phyloP scores from a whole-genome alignment of 805 yeast species.

The Brettanomyces sp. region DNA sequence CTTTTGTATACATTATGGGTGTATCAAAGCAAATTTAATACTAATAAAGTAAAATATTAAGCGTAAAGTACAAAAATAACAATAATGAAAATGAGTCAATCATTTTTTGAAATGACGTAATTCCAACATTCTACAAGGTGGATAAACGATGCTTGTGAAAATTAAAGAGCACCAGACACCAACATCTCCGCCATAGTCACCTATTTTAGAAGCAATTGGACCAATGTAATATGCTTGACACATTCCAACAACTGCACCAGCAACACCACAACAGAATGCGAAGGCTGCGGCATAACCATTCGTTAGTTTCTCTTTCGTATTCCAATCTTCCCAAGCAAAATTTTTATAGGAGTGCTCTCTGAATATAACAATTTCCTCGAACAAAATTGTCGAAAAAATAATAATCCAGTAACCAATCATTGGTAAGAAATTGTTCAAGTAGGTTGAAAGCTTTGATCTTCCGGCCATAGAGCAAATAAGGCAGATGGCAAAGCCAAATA shows the following conservation, averaged over 20 bases:
- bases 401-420: constrained; percentile 82
- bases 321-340: constrained; percentile 63
- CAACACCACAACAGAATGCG: constrained; percentile 56
- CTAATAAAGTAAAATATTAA: too few species aligned
- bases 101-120: constrained; percentile 24
- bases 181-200: constrained; percentile 58
- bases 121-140: constrained; percentile 49
- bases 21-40: not conserved
- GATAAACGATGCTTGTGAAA: constrained; percentile 49
- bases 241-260: constrained; percentile 75
- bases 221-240: constrained; percentile 70
- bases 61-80: constrained; percentile 9
- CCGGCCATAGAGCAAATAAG: constrained; percentile 63
- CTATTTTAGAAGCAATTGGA: constrained; percentile 53
- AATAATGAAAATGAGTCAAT: constrained; percentile 14
- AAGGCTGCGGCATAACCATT: constrained; percentile 55
- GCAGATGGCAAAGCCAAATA: constrained; percentile 45
- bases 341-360: constrained; percentile 33
- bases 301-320: constrained; percentile 45
- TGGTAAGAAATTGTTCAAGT: constrained; percentile 65
- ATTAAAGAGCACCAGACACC: constrained; percentile 72
- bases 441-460: constrained; percentile 51
- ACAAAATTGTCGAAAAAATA: constrained; percentile 52
- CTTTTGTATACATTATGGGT: not conserved
- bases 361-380: constrained; percentile 59